Percentiles rank a stretch among this genome's conserved stretches.
Conservation (phyloP, 495 filamentous ascomycete genomes). For the Mycothermus thermophilus region DNA sequence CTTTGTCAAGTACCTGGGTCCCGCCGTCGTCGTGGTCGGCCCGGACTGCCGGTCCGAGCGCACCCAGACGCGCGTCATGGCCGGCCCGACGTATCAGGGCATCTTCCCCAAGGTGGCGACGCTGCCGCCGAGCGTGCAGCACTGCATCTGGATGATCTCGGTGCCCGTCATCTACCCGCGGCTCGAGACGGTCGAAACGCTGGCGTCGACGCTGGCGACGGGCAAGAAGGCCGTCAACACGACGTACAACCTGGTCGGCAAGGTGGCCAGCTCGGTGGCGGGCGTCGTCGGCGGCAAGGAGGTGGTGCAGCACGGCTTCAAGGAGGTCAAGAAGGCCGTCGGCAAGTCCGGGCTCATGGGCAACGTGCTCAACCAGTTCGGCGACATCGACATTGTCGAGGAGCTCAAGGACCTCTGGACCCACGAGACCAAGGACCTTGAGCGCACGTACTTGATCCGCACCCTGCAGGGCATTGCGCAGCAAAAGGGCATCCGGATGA, state of each 20-base stretch:
- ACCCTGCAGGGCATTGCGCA: slow-evolving; percentile 89
- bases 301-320: slow-evolving; percentile 80
- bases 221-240: slow-evolving; percentile 93
- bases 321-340: slow-evolving; percentile 86
- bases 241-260: slow-evolving; percentile 86
- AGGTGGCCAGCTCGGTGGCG: slow-evolving; percentile 83
- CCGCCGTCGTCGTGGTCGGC: slow-evolving; percentile 77
- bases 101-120: slow-evolving; percentile 90
- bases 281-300: slow-evolving; percentile 91
- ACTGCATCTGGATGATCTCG: slow-evolving; percentile 88
- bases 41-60: slow-evolving; percentile 84
- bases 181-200: slow-evolving; percentile 75
- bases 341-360: slow-evolving; percentile 93
- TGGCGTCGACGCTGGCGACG: slow-evolving; percentile 82
- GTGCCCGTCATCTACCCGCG: slow-evolving; percentile 87
- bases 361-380: slow-evolving; percentile 84
- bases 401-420: slow-evolving; percentile 96
- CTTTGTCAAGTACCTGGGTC: slow-evolving; percentile 91
- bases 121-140: slow-evolving; percentile 84
- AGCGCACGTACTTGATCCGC: slow-evolving; percentile 89
- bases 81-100: slow-evolving; percentile 92
- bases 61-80: slow-evolving; percentile 82
- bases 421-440: slow-evolving; percentile 92
- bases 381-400: slow-evolving; percentile 90
- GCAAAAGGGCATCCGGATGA: slow-evolving; percentile 90